phyloP scores from a whole-genome alignment of 768 basidiomycete species.

The Naganishia onofrii region DNA sequence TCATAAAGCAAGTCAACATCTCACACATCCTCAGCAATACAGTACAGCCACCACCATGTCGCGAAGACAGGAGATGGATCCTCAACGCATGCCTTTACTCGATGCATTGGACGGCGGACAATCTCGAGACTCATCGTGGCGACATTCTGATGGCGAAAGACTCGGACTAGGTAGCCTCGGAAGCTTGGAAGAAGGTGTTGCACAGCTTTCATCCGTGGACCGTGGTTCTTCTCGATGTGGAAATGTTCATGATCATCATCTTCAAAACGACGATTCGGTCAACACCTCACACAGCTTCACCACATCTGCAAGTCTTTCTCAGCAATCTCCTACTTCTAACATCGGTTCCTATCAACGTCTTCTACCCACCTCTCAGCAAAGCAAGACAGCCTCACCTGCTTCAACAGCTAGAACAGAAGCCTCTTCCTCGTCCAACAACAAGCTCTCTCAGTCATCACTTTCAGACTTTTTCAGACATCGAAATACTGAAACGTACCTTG shows the following conservation, averaged over 20 bases:
- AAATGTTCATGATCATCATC: background rate
- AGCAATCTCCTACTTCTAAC: background rate
- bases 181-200: constrained; percentile 23
- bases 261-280: background rate
- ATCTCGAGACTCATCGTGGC: constrained; percentile 4
- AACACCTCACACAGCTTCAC: background rate
- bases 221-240: no score
- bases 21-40: no score
- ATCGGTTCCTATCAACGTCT: background rate
- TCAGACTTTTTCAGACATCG: constrained; percentile 9
- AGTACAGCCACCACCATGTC: background rate
- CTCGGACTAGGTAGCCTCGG: constrained; percentile 6
- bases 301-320: background rate
- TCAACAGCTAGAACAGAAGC: background rate
- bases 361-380: background rate
- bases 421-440: background rate
- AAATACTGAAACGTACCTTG: constrained; percentile 13
- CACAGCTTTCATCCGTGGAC: constrained; percentile 3
- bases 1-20: background rate
- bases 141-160: background rate
- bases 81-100: constrained; percentile 9
- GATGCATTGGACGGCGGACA: background rate
- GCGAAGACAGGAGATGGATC: constrained; percentile 3
- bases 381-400: background rate
- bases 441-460: constrained; percentile 1